Base-by-base conservation (phyloP, 2,329 filamentous ascomycete species). In the Ophiostoma sp. region DNA sequence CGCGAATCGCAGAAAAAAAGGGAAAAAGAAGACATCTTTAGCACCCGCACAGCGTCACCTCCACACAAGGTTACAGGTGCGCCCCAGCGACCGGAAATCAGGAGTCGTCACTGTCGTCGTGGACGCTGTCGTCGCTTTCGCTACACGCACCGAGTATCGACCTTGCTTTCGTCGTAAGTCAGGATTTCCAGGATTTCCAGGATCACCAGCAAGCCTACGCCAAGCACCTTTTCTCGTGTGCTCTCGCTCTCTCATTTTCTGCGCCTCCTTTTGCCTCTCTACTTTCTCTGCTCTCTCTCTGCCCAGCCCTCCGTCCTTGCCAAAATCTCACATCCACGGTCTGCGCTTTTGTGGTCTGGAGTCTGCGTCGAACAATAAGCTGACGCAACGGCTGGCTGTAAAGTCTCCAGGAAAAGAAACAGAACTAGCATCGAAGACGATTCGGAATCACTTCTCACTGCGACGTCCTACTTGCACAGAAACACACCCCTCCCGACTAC, bases 51-150 rank as follows among this genome's bases (percentile, higher is more conserved):
- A 36, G 19, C 17, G 55, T 28, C 55, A 19, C 28, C 59, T 50
- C 19, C 42, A 52, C 42, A 52, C 12, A 72, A 48, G 11, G 70
- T 64, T 55, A 42, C 69, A 71, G 42, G 57, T 57, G 42, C n/a
- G n/a, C 59, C 63, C 59, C 70, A 45, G 36, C 42, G 45, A 33
- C 50, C 68, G 36, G n/a, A 70, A 69, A 70, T 57, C 50, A 61
- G 63, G 63, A 69, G 50, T 69, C 71, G 63, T 69, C 71, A 69
- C 31, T 69, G 63, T 59, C 71, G 63, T 72, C 69, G 69, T 64
- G 33, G 55, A 36, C 69, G 5, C n/a, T 36, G 19, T n/a, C 11
- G 57, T 19, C 36, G 19, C 36, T 25, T n/a, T 19, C 28, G 39
- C 52, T 25, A 25, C 57, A n/a, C 57, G 33, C 57, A 48, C 50